Evolutionary conservation across 2,329 filamentous ascomycete genomes (phyloP).

Genomic region (Tolypocladium tundrense): DNA sequence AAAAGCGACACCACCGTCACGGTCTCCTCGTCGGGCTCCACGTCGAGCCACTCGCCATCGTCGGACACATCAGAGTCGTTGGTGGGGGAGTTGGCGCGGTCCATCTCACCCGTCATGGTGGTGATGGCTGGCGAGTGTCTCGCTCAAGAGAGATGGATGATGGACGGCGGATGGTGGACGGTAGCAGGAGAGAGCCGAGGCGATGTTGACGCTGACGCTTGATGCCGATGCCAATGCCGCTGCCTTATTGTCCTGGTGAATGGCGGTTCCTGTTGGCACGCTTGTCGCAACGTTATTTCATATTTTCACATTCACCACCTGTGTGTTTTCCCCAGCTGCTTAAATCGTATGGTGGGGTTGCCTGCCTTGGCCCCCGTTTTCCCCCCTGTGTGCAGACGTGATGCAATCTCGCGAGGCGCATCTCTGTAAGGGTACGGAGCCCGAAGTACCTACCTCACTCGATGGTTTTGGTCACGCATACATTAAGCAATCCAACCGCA

Average conservation of each 20-base stretch:
- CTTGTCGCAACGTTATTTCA: neutral
- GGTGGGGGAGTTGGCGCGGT: constrained; percentile 2
- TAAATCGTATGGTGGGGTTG: neutral
- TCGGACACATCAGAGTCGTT: constrained; percentile 15
- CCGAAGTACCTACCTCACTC: neutral
- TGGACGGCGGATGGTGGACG: neutral
- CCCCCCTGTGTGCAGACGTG: neutral
- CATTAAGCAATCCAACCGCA: neutral
- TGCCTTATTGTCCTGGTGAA: neutral
- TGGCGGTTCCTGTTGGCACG: neutral
- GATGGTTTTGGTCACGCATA: neutral
- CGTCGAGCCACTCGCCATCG: constrained; percentile 40
- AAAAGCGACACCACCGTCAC: constrained; percentile 58
- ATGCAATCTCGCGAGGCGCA: neutral
- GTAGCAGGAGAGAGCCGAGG: neutral
- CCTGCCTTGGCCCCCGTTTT: neutral
- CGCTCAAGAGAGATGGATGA: neutral
- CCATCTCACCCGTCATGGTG: constrained; percentile 3
- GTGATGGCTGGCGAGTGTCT: neutral
- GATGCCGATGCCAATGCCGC: neutral
- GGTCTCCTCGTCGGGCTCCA: constrained; percentile 53
- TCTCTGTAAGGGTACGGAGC: neutral
- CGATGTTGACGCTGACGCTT: neutral
- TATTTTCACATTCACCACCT: neutral
- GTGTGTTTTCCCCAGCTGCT: neutral